These are phyloP conservation scores for Penicillium cinerascens DNA, from an alignment of 495 filamentous ascomycete species.

Conservation along the genomic window DNA sequence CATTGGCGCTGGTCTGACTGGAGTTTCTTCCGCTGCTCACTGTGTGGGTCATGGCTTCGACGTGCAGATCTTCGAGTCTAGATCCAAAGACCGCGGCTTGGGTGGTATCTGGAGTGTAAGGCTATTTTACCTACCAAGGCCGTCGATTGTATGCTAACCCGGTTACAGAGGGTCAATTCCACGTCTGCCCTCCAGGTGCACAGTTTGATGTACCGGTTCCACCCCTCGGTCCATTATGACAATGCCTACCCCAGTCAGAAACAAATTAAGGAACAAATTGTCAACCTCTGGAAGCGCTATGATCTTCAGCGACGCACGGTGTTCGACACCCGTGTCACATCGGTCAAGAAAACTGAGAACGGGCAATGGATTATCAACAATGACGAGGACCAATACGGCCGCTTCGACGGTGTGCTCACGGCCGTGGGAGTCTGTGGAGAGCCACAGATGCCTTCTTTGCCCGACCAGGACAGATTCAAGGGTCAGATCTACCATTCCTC, in stretches of 20 bases:
- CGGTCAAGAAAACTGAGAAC: constrained; percentile 61
- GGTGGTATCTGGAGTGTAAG: constrained; percentile 85
- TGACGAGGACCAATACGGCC: constrained; percentile 62
- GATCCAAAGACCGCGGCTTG: constrained; percentile 53
- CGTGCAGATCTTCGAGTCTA: constrained; percentile 71
- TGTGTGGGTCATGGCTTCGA: constrained; percentile 87
- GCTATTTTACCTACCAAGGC: neutral
- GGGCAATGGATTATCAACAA: constrained; percentile 81
- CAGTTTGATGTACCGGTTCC: constrained; percentile 84
- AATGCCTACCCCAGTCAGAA: constrained; percentile 69
- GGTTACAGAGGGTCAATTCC: constrained; percentile 67
- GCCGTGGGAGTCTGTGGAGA: constrained; percentile 78
- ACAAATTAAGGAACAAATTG: constrained; percentile 69
- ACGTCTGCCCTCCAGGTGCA: constrained; percentile 81
- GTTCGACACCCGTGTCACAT: constrained; percentile 66
- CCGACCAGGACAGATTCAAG: constrained; percentile 62
- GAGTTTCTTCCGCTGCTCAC: constrained; percentile 77
- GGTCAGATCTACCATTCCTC: constrained; percentile 71
- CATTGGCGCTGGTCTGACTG: constrained; percentile 79
- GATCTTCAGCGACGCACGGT: constrained; percentile 64
- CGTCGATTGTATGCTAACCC: neutral
- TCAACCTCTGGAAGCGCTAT: constrained; percentile 71
- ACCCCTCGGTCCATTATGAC: constrained; percentile 72
- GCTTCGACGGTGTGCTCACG: constrained; percentile 74
- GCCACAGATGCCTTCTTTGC: constrained; percentile 65